A percentile compares a stretch with the other conserved stretches of the same genome.
phyloP scores from a whole-genome alignment of 306 rosid genomes.

The Prunus salicina region DNA sequence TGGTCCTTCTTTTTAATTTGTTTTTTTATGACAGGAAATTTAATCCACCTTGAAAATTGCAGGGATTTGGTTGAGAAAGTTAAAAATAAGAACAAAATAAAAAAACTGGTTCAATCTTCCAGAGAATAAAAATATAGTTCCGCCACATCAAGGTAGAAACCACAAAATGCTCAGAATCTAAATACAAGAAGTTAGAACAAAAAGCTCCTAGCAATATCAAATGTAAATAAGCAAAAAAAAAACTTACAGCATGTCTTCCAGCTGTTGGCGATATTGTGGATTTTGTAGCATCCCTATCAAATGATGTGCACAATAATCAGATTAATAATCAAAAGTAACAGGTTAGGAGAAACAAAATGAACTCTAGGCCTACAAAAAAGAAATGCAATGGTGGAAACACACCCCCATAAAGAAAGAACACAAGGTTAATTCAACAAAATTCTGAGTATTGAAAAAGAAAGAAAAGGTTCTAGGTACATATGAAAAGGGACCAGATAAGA shows the following conservation, averaged over 20 bases:
- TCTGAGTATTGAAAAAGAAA: not conserved
- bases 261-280: conserved; percentile 93
- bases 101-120: not conserved
- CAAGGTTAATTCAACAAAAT: too few relatives aligned
- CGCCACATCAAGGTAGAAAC: not conserved
- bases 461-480: not conserved
- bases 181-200: not conserved
- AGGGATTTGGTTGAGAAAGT: conserved; percentile 1
- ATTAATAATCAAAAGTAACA: not conserved
- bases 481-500: not conserved
- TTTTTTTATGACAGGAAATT: not conserved
- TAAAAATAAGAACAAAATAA: not conserved
- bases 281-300: conserved; percentile 89
- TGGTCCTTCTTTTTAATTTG: not conserved
- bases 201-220: not conserved
- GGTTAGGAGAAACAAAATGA: not conserved
- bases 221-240: not conserved
- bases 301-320: conserved; percentile 7
- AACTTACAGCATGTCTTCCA: conserved; percentile 95
- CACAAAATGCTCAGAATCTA: not conserved
- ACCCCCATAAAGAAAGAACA: not conserved
- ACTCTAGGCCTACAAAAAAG: not conserved
- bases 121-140: not conserved
- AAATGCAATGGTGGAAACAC: not conserved
- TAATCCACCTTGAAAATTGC: not conserved